A percentile compares a stretch with the other conserved stretches of the same genome.
Conservation (phyloP, 805 yeast species). For the Hanseniaspora lachancei region DNA sequence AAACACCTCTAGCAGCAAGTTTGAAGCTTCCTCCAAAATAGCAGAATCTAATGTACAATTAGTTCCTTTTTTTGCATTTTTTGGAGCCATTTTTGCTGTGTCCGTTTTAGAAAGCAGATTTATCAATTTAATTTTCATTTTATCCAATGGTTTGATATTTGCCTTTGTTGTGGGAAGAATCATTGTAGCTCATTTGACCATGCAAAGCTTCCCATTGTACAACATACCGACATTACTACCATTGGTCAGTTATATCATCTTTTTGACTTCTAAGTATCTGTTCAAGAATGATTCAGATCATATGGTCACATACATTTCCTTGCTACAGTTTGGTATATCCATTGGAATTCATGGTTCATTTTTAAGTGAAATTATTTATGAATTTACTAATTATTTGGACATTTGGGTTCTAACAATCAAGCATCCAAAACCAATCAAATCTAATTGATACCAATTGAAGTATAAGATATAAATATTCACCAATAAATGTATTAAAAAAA, state of each 20-base stretch:
- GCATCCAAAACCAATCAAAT: slow-evolving; percentile 43
- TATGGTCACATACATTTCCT: slow-evolving; percentile 40
- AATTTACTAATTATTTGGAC: slow-evolving; percentile 67
- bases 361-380: slow-evolving; percentile 64
- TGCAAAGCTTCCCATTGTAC: slow-evolving; percentile 59
- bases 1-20: slow-evolving; percentile 22
- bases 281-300: slow-evolving; percentile 28
- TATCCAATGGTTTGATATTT: slow-evolving; percentile 59
- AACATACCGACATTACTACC: slow-evolving; percentile 65
- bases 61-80: slow-evolving; percentile 52
- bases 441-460: background rate
- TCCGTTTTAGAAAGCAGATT: slow-evolving; percentile 38
- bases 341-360: slow-evolving; percentile 57
- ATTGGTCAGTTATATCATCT: slow-evolving; percentile 31
- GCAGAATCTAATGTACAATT: slow-evolving; percentile 38
- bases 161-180: slow-evolving; percentile 88
- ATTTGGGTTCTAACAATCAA: slow-evolving; percentile 77
- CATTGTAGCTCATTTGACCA: slow-evolving; percentile 72
- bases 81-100: slow-evolving; percentile 36
- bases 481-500: background rate
- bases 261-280: slow-evolving; percentile 19
- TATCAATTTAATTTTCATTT: slow-evolving; percentile 42
- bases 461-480: no score
- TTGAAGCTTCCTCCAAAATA: slow-evolving; percentile 20
- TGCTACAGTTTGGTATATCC: slow-evolving; percentile 57